Base-by-base conservation (phyloP, 257 asterid species). In the Vinca minor region DNA sequence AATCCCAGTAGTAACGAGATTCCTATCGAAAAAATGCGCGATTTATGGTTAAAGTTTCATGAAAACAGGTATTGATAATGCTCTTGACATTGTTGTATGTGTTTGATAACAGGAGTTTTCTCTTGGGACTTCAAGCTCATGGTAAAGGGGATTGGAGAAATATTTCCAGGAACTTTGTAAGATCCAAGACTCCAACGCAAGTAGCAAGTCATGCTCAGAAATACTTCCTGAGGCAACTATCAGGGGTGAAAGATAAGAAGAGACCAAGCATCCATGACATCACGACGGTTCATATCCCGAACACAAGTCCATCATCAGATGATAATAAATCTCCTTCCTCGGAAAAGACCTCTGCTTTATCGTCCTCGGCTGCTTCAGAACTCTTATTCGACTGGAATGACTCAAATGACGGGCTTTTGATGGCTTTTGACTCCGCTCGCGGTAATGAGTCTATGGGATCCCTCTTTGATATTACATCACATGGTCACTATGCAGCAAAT, bases 121-220 rank as follows among this genome's bases (percentile, higher is more conserved):
- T 89, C 0, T 23, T 80, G 67, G 96, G 96, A 26, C 89, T 89
- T 12, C 73, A 84, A 57, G 81, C 80, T 41, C 79, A 82, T 50
- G 96, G 96, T 0, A 89, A 83, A 73, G 96, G 96, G 4, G 95
- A 89, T 29, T 88, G 96, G 96, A 83, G 90, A 52, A 88, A 81
- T 62, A 88, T 88, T 0, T 82, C 96, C 0, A 55, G 90, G n/a
- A 79, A 88, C 64, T 86, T 76, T n/a, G 96, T 88, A 38, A 73
- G 77, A 31, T 67, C 96, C 5, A 88, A 88, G 66, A 81, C 88
- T 3, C 95, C 96, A 31, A 82, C 93, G 10, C 96, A 88, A 72
- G 96, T 88, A 38, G 96, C 96, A 15, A 88, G 96, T 79, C 96
- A 88, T 75, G 96, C 96, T 67, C 96, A 89, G 73, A 89, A 89